Conservation (phyloP, 2,329 filamentous ascomycete species). For the Waltergamsia citrina region DNA sequence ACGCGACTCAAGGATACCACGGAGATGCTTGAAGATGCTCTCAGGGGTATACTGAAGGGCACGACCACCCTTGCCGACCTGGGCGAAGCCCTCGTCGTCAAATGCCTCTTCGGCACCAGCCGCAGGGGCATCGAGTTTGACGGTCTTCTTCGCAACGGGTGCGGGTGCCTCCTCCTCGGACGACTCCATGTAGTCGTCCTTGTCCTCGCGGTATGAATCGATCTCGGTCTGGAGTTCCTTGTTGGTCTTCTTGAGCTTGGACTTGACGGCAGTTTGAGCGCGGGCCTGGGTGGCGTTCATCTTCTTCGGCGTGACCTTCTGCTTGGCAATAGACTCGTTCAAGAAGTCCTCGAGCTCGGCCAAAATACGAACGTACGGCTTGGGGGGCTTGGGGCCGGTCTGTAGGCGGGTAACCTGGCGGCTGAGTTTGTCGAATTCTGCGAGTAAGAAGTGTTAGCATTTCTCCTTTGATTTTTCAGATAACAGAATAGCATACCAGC, state of each 20-base stretch:
- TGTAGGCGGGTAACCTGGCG: constrained; percentile 73
- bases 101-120: constrained; percentile 38
- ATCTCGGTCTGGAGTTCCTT: constrained; percentile 87
- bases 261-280: constrained; percentile 93
- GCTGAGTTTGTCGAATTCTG: constrained; percentile 93
- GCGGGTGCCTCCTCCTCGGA: constrained; percentile 60
- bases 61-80: constrained; percentile 81
- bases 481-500: constrained; percentile 50
- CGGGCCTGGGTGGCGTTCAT: constrained; percentile 96
- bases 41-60: constrained; percentile 89
- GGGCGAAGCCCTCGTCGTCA: constrained; percentile 81
- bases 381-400: constrained; percentile 71
- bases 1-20: constrained; percentile 86
- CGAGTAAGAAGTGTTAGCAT: constrained; percentile 8
- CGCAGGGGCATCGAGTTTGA: constrained; percentile 23
- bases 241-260: constrained; percentile 98
- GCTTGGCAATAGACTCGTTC: constrained; percentile 89
- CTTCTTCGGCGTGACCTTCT: constrained; percentile 94
- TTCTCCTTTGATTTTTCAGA: background rate
- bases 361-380: constrained; percentile 85
- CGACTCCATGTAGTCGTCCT: constrained; percentile 80
- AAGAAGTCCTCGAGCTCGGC: constrained; percentile 91
- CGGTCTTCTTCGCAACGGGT: constrained; percentile 31
- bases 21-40: constrained; percentile 95
- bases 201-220: constrained; percentile 76